Evolutionary conservation across 352 stramenopile species (phyloP).

Genomic region (Pythium sukuiense): DNA sequence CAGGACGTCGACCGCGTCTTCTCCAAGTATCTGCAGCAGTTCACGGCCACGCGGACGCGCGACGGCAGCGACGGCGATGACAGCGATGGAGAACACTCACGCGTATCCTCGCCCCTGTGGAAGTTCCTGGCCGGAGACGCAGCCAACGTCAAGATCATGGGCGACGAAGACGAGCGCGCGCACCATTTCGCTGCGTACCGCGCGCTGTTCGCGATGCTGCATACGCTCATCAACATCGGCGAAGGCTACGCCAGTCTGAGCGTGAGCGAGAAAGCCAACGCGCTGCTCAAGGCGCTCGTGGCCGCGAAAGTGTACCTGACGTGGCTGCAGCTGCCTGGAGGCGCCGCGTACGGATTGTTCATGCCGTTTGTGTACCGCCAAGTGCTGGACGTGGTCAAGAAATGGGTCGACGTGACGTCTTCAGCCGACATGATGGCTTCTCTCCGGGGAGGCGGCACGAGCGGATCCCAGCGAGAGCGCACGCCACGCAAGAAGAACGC

Average conservation of each 20-base stretch:
- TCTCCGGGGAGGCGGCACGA: background rate
- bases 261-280: constrained; percentile 37
- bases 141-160: constrained; percentile 31
- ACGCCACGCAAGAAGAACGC: constrained; percentile 19
- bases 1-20: constrained; percentile 54
- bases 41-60: constrained; percentile 22
- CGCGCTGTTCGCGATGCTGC: constrained; percentile 61
- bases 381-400: constrained; percentile 76
- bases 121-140: constrained; percentile 42
- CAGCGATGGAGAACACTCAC: constrained; percentile 6
- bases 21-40: constrained; percentile 48
- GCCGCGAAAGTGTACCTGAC: constrained; percentile 74
- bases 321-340: constrained; percentile 82
- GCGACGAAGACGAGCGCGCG: constrained; percentile 33
- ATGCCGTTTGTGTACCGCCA: constrained; percentile 86
- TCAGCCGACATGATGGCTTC: constrained; percentile 22
- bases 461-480: constrained; percentile 17
- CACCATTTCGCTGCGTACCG: constrained; percentile 52
- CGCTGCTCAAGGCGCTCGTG: constrained; percentile 59
- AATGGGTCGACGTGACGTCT: constrained; percentile 51
- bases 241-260: constrained; percentile 49
- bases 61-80: background rate
- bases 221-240: constrained; percentile 57
- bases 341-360: constrained; percentile 79
- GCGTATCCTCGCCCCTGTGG: constrained; percentile 41